Conservation (phyloP, 257 asterid species). For the Mitragyna speciosa region DNA sequence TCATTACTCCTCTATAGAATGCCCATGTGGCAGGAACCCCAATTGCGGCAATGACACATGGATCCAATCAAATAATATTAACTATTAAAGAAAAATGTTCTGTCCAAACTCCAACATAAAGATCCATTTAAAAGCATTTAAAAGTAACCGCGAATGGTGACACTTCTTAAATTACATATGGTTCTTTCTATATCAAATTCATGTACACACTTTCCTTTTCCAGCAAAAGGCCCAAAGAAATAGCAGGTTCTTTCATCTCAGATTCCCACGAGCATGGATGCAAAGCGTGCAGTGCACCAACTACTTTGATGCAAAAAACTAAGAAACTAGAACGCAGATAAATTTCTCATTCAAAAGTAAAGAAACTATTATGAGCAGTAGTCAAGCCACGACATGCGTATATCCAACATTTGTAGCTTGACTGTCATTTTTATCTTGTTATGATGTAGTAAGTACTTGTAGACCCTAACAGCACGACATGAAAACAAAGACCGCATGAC, state of each 20-base stretch:
- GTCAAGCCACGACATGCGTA: not conserved
- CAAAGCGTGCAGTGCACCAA: not conserved
- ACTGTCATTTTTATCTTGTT: not conserved
- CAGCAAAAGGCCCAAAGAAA: not conserved
- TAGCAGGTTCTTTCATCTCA: not conserved
- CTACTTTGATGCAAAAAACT: not conserved
- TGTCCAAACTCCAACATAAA: not conserved
- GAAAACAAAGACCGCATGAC: not conserved
- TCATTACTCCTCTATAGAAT: not conserved
- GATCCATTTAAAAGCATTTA: not conserved
- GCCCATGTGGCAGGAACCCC: not conserved
- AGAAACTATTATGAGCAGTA: not conserved
- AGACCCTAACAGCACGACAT: not conserved
- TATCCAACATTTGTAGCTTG: not conserved
- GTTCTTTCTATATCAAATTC: not conserved
- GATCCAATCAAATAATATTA: not conserved
- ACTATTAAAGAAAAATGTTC: not conserved
- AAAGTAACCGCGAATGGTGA: not conserved
- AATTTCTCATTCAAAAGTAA: not conserved
- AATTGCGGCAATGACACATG: not conserved
- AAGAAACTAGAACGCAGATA: not conserved
- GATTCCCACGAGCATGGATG: not conserved
- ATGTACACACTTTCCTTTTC: not conserved
- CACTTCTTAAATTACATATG: not conserved
- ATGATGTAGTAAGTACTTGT: not conserved